These are phyloP conservation scores for Penicillium sp. DNA, from an alignment of 2,329 filamentous ascomycete species.

Conservation along the genomic window DNA sequence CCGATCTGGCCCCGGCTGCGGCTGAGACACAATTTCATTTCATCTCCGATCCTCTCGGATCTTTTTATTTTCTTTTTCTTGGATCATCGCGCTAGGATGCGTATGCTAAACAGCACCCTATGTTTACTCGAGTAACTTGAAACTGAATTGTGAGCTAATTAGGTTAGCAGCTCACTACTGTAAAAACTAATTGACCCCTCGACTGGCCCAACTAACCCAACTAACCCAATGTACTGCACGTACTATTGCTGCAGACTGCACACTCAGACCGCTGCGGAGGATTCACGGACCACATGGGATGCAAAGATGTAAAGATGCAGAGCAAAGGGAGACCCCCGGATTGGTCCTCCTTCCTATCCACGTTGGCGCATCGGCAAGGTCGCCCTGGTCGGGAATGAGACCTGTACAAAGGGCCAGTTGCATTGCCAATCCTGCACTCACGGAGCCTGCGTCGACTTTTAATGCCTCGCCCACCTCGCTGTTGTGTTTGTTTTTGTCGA, in stretches of 20 bases:
- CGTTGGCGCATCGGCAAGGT: slow-evolving; percentile 23
- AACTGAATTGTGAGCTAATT: too few relatives aligned
- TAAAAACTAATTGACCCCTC: not conserved
- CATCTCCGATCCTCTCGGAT: not conserved
- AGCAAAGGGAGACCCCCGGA: slow-evolving; percentile 3
- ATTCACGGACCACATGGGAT: slow-evolving; percentile 7
- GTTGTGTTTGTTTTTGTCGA: not conserved
- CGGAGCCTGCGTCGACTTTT: slow-evolving; percentile 3
- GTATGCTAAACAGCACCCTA: too few relatives aligned
- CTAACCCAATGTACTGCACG: not conserved
- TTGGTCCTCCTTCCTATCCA: slow-evolving; percentile 4
- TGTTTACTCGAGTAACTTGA: too few relatives aligned
- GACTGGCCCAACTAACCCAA: too few relatives aligned
- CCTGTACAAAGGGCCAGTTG: slow-evolving; percentile 25
- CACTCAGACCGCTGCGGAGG: not conserved
- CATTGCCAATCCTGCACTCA: slow-evolving; percentile 18
- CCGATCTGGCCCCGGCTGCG: slow-evolving; percentile 8
- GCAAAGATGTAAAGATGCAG: too few relatives aligned
- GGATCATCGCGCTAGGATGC: not conserved
- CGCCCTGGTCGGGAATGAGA: slow-evolving; percentile 22
- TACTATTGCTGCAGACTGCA: too few relatives aligned
- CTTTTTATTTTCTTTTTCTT: not conserved
- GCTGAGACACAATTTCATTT: slow-evolving; percentile 13
- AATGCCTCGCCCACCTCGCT: not conserved
- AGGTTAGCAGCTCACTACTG: not conserved